Evolutionary conservation across 2,329 filamentous ascomycete genomes (phyloP), one percentile per base, ranked within the genome.

Genomic region (Cercospora nicotianae): DNA sequence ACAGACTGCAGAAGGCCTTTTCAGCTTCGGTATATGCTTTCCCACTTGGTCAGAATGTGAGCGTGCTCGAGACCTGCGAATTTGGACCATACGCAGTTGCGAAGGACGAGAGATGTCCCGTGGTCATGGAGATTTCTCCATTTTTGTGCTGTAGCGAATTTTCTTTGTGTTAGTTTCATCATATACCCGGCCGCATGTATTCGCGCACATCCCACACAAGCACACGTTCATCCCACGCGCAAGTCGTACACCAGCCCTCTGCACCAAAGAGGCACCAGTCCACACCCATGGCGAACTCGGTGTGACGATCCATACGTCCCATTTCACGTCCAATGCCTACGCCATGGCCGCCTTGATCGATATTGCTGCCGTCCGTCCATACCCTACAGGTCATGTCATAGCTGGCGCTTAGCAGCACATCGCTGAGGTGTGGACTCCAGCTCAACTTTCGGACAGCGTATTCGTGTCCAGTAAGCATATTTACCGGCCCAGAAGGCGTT

Each of bases 331-430:
- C 77, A 28, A 77, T 67, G 64, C 80, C 77, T 48, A 69, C 75
- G 65, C 79, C 77, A 68, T 78, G 68, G 33, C 78, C 77, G 58
- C 72, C 74, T 3, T 78, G 75, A 18, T 83, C 83, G 70, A 83
- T 81, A 5, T 82, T 81, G 39, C 84, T 87, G n/a, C 88, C 91
- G 77, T 98, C 95, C 10, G 89, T 93, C 95, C 95, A 99, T 60
- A 97, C 85, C 33, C 95, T 87, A 73, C 95, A 96, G 5, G 92
- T 97, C 95, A 99, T 99, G 80, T 99, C 95, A 80, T 99, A 99
- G 77, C 93, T 95, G 1, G 92, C 94, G 74, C 90, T 95, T 51
- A 97, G 85, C 51, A 99, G 81, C 9, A 97, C 87, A 77, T 98
- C 92, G 67, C 89, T 89, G n/a, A 95, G 86, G 82, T 99, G 95